Conservation (phyloP, 352 stramenopile species). For the Plasmopara viticola region DNA sequence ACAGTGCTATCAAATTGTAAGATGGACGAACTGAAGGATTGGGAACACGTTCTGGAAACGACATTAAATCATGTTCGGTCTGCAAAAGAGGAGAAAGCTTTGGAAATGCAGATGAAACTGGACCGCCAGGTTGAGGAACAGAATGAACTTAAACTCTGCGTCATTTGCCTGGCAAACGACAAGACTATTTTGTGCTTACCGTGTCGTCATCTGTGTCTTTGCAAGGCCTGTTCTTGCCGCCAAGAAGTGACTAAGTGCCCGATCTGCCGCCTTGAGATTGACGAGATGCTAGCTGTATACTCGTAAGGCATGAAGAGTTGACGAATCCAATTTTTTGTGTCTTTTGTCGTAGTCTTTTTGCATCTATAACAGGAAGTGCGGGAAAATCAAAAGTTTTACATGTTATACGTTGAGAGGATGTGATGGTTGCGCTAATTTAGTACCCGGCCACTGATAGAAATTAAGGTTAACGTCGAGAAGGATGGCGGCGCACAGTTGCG, state of each 20-base stretch:
- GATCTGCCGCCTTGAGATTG: conserved; percentile 77
- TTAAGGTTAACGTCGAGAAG: no score
- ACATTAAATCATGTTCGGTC: conserved; percentile 46
- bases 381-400: background rate
- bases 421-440: no score
- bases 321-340: background rate
- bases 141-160: conserved; percentile 81
- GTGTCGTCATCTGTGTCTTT: conserved; percentile 78
- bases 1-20: conserved; percentile 19
- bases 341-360: conserved; percentile 8
- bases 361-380: conserved; percentile 3
- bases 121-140: conserved; percentile 72
- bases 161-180: conserved; percentile 75
- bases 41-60: conserved; percentile 63
- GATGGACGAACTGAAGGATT: conserved; percentile 63
- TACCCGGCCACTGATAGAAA: no score
- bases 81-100: conserved; percentile 65
- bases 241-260: conserved; percentile 74
- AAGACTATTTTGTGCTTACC: conserved; percentile 82
- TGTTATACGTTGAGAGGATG: background rate
- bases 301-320: conserved; percentile 25
- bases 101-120: conserved; percentile 69
- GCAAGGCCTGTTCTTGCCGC: conserved; percentile 58
- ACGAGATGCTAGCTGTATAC: conserved; percentile 81
- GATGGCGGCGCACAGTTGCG: no score